These are phyloP conservation scores for Penicillium aurantiogriseum DNA, from an alignment of 2,329 filamentous ascomycete genomes.

Conservation along the genomic window DNA sequence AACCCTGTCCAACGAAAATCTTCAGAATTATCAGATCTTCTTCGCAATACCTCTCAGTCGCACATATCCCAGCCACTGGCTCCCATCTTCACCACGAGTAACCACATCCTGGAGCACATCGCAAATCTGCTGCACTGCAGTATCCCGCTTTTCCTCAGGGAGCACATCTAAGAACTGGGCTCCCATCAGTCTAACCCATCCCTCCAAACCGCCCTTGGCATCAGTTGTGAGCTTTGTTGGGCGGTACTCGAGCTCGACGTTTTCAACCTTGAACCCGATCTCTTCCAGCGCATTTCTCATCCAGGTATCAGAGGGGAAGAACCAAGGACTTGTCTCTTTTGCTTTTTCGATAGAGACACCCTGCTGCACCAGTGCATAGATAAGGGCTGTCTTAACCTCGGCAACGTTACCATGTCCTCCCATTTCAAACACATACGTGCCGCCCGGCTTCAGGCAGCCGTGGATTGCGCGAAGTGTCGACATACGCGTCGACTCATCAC, in stretches of 20 bases:
- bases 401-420: conserved; percentile 67
- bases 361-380: conserved; percentile 52
- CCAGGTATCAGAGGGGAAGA: conserved; percentile 67
- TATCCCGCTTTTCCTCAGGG: conserved; percentile 49
- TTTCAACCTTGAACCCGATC: conserved; percentile 50
- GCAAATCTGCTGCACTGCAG: conserved; percentile 54
- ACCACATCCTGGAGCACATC: conserved; percentile 57
- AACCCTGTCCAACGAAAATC: background rate
- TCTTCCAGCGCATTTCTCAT: conserved; percentile 42
- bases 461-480: conserved; percentile 56
- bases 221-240: conserved; percentile 54
- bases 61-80: conserved; percentile 50
- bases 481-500: conserved; percentile 44
- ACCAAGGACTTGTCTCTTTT: conserved; percentile 62
- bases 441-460: conserved; percentile 54
- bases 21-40: conserved; percentile 22
- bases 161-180: conserved; percentile 58
- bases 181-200: conserved; percentile 66
- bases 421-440: conserved; percentile 67
- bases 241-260: conserved; percentile 62
- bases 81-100: conserved; percentile 56
- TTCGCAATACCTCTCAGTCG: conserved; percentile 44
- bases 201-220: conserved; percentile 57
- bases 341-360: conserved; percentile 54
- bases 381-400: conserved; percentile 60